phyloP scores from a whole-genome alignment of 2,329 filamentous ascomycete species.

The Penicillium griseofulvum region DNA sequence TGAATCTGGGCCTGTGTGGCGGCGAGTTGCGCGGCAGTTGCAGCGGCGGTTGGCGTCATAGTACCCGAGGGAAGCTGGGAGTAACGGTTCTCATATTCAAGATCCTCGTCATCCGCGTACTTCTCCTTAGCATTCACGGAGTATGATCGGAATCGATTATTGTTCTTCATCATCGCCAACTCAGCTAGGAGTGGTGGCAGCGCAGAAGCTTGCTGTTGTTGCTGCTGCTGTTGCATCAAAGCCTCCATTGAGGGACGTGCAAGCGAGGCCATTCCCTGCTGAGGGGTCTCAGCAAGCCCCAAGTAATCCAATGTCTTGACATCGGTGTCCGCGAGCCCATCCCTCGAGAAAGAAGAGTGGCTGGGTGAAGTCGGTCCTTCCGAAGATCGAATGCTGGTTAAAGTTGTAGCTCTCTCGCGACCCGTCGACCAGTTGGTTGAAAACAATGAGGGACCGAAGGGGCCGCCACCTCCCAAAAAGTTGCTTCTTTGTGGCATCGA shows the following conservation, averaged over 20 bases:
- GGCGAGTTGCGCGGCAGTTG: slow-evolving; percentile 57
- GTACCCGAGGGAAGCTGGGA: slow-evolving; percentile 58
- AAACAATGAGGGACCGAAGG: slow-evolving; percentile 89
- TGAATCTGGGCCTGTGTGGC: slow-evolving; percentile 69
- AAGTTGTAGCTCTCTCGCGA: slow-evolving; percentile 79
- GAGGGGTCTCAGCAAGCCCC: slow-evolving; percentile 88
- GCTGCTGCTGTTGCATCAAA: slow-evolving; percentile 51
- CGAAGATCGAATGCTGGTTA: slow-evolving; percentile 83
- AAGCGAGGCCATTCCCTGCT: slow-evolving; percentile 71
- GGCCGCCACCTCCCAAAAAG: slow-evolving; percentile 58
- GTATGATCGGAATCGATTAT: slow-evolving; percentile 91
- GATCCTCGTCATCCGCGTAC: slow-evolving; percentile 85
- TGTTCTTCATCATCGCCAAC: slow-evolving; percentile 71
- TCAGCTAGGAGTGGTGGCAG: slow-evolving; percentile 68
- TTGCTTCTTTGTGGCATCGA: slow-evolving; percentile 89
- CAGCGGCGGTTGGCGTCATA: slow-evolving; percentile 58
- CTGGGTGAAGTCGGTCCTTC: slow-evolving; percentile 86
- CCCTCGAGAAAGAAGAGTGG: slow-evolving; percentile 80
- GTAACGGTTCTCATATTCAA: slow-evolving; percentile 65
- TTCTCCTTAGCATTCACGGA: slow-evolving; percentile 98
- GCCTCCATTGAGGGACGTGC: slow-evolving; percentile 59
- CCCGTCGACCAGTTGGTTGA: slow-evolving; percentile 77
- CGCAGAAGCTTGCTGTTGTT: slow-evolving; percentile 46
- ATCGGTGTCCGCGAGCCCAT: slow-evolving; percentile 80
- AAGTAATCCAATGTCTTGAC: slow-evolving; percentile 94